These are phyloP conservation scores for Cystobasidium sp. DNA, from an alignment of 1,284 basidiomycete species.

Conservation along the genomic window DNA sequence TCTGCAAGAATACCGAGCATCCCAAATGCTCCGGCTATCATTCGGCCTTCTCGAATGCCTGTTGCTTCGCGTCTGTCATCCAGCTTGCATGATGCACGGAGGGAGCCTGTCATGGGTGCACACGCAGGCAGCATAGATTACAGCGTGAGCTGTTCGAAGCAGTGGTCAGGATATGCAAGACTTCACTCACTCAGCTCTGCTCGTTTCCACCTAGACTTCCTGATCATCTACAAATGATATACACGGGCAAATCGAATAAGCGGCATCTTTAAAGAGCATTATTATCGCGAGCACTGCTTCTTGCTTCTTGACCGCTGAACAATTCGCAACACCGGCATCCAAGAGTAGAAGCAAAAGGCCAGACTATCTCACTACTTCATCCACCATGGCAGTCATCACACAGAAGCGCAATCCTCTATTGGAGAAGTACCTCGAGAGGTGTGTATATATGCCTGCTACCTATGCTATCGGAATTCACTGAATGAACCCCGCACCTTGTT, in stretches of 20 bases:
- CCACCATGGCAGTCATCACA: constrained; percentile 32
- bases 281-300: too few relatives aligned
- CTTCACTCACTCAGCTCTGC: too few relatives aligned
- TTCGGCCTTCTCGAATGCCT: too few relatives aligned
- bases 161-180: too few relatives aligned
- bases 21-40: too few relatives aligned
- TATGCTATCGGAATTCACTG: background rate
- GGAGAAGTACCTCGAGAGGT: constrained; percentile 38
- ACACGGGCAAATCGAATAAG: constrained; percentile 10
- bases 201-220: background rate
- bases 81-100: too few relatives aligned
- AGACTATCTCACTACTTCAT: background rate
- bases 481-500: background rate
- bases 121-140: too few relatives aligned
- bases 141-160: too few relatives aligned
- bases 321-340: background rate
- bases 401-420: constrained; percentile 33
- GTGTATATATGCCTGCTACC: background rate
- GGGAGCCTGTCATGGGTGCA: too few relatives aligned
- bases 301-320: constrained; percentile 10
- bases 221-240: background rate
- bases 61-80: too few relatives aligned
- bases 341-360: background rate
- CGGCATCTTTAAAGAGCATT: background rate
- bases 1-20: too few relatives aligned